phyloP scores from a whole-genome alignment of 176 grass and related monocot species.

The Elaeis guineensis region DNA sequence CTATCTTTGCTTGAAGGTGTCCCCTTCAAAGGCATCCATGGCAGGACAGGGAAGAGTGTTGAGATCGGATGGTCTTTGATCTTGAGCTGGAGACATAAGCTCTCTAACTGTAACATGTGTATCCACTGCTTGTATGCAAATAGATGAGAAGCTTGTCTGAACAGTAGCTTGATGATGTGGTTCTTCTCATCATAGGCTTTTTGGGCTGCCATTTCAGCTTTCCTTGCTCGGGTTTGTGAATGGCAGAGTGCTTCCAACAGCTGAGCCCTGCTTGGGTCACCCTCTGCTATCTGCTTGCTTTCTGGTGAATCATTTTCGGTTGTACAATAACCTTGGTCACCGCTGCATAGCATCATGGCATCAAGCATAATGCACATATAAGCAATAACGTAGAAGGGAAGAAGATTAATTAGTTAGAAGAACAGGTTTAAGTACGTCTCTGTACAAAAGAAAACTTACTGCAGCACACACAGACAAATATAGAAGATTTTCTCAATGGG shows the following conservation, averaged over 20 bases:
- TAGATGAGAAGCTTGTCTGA: conserved; percentile 73
- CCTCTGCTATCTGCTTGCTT: background rate
- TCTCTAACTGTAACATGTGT: conserved; percentile 79
- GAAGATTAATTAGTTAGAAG: background rate
- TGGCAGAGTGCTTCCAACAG: conserved; percentile 72
- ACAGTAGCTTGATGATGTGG: conserved; percentile 66
- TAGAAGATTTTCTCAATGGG: background rate
- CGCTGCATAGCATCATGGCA: conserved; percentile 1
- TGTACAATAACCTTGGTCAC: background rate
- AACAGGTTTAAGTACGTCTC: background rate
- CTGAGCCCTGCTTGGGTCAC: conserved; percentile 25
- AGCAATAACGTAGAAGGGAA: background rate
- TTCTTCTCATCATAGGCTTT: conserved; percentile 79
- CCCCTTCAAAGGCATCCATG: conserved; percentile 40
- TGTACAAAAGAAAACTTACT: background rate
- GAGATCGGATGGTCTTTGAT: conserved; percentile 54
- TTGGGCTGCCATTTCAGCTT: conserved; percentile 77
- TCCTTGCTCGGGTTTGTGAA: conserved; percentile 84
- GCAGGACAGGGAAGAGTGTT: conserved; percentile 47
- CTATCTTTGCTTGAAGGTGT: conserved; percentile 19
- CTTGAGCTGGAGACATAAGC: conserved; percentile 76
- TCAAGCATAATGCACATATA: no score
- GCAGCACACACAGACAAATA: background rate
- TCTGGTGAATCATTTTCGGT: background rate
- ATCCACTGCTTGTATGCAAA: conserved; percentile 95